Evolutionary conservation across 176 grass and related monocot genomes (phyloP), one percentile per base, ranked within the genome.

Genomic region (Carex littledalei): DNA sequence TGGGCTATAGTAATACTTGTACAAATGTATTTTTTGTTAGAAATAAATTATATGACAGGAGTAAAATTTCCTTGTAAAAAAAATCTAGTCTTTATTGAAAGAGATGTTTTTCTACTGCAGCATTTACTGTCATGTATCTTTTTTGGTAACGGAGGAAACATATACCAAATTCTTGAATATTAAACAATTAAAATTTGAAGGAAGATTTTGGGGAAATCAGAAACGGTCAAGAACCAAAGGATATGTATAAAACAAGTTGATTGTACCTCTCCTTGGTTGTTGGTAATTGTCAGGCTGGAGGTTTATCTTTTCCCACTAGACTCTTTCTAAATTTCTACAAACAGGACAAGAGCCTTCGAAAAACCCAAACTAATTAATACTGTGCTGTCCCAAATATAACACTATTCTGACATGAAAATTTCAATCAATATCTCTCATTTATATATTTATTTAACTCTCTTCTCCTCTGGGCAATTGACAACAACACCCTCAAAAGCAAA

Each of bases 361-460:
- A 78, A 78, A 56, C 74, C 73, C 74, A 56, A 78, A 56, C 74
- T 78, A 78, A 78, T 78, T 78, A 78, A 56, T 78, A 78, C 74
- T 56, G 74, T 78, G 74, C 49, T 78, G 50, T 78, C 10, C 50
- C 74, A 78, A 78, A 78, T 54, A 77, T 52, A 76, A 76, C 72
- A 76, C 72, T 76, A 8, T 55, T 78, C 74, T 55, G 50, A 78
- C 74, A 78, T 34, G 71, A 76, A 76, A 76, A 41, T 71, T 71
- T 71, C 11, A 37, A 76, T 76, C 45, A 76, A 76, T 76, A 45
- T 76, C 45, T 47, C 47, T 49, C 9, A 49, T 49, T 49, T 49
- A 49, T 49, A 75, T 69, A 32, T 45, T 8, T 56, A 54, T 78
- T 43, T 78, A 78, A 32, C 31, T 78, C 47, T 56, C 14, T 78